These are phyloP conservation scores for Peziza echinospora DNA, from an alignment of 495 filamentous ascomycete species.

Conservation along the genomic window DNA sequence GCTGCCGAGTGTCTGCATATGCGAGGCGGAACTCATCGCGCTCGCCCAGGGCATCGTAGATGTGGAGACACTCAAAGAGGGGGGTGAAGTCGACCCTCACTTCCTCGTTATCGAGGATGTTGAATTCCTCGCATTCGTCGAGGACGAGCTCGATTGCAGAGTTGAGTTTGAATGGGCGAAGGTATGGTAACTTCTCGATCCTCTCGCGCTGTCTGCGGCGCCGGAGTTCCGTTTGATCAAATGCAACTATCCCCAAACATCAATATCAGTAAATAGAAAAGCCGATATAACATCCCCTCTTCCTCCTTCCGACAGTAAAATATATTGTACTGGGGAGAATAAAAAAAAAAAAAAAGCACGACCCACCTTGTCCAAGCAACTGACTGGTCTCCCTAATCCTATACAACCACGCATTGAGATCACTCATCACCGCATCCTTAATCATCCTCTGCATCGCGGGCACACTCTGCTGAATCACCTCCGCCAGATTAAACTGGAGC, in stretches of 20 bases:
- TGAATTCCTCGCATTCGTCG: slow-evolving; percentile 87
- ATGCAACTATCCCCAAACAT: too few species aligned
- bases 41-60: slow-evolving; percentile 84
- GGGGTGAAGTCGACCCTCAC: slow-evolving; percentile 85
- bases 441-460: slow-evolving; percentile 82
- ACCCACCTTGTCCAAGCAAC: slow-evolving; percentile 72
- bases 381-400: slow-evolving; percentile 88
- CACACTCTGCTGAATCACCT: slow-evolving; percentile 85
- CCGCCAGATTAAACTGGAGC: slow-evolving; percentile 83
- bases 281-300: too few species aligned
- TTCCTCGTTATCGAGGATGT: slow-evolving; percentile 82
- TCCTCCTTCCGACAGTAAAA: too few species aligned
- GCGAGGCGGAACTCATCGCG: slow-evolving; percentile 74
- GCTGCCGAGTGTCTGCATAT: slow-evolving; percentile 70
- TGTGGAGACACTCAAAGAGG: slow-evolving; percentile 86
- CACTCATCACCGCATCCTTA: slow-evolving; percentile 87
- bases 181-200: slow-evolving; percentile 42
- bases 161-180: slow-evolving; percentile 73
- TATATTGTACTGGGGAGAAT: too few species aligned
- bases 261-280: too few species aligned
- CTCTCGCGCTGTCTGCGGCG: slow-evolving; percentile 64
- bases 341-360: too few species aligned
- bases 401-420: slow-evolving; percentile 95
- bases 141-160: slow-evolving; percentile 88
- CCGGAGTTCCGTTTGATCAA: slow-evolving; percentile 84